These are phyloP conservation scores for Chaetomium sp. DNA, from an alignment of 2,329 filamentous ascomycete species.

Conservation along the genomic window DNA sequence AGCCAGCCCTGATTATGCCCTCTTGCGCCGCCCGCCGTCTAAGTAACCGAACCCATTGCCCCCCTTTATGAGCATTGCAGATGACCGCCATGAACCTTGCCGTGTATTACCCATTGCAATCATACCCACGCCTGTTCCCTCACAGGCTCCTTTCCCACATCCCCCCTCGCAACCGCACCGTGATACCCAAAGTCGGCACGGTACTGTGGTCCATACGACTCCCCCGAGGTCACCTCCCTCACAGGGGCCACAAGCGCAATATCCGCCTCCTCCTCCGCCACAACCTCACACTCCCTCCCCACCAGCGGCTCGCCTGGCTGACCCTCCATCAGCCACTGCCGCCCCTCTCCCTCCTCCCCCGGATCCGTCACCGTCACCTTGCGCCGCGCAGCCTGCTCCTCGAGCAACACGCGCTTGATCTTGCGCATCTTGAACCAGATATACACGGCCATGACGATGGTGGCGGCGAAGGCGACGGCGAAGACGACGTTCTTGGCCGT, in stretches of 20 bases:
- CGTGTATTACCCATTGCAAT: not conserved
- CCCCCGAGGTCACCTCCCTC: not conserved
- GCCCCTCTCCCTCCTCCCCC: not conserved
- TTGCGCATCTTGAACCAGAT: conserved; percentile 44
- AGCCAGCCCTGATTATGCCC: not conserved
- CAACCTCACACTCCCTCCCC: conserved; percentile 5
- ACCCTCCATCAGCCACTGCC: not conserved
- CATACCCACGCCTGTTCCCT: conserved; percentile 15
- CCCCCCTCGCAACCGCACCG: not conserved
- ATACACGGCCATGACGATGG: conserved; percentile 42
- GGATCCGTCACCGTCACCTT: not conserved
- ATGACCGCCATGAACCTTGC: not conserved
- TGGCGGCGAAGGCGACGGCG: conserved; percentile 40
- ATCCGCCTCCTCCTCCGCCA: conserved; percentile 17
- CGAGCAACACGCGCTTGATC: conserved; percentile 41
- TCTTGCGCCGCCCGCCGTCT: not conserved
- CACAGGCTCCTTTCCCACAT: not conserved
- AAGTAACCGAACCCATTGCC: not conserved
- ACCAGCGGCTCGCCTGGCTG: not conserved
- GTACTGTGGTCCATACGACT: not conserved
- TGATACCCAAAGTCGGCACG: not conserved
- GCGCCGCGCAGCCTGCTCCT: conserved; percentile 39
- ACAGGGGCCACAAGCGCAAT: not conserved
- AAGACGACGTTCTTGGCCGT: conserved; percentile 42
- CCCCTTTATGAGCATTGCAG: not conserved